Conservation (phyloP, 179 eudicot species). For the Pouteria campechiana region DNA sequence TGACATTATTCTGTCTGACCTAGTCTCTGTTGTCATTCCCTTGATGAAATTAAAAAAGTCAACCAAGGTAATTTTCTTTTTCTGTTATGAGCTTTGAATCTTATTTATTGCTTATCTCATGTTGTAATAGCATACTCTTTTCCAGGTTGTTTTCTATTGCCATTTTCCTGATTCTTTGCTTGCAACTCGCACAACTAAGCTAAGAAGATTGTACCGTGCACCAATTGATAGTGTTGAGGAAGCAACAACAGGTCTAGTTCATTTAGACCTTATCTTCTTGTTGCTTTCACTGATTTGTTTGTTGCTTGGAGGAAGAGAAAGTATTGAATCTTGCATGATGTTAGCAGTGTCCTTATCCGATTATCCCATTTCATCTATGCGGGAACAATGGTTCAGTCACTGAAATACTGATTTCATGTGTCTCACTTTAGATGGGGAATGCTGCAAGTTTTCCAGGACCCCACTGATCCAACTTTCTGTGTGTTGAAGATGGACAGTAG, state of each 20-base stretch:
- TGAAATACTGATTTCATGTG: no score
- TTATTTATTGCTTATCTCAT: not conserved
- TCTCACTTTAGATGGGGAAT: no score
- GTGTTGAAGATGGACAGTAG: no score
- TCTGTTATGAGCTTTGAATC: not conserved
- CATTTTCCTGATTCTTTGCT: conserved; percentile 94
- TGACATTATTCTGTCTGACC: conserved; percentile 81
- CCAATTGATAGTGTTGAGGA: conserved; percentile 86
- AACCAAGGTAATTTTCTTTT: conserved; percentile 42
- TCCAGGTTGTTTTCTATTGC: conserved; percentile 88
- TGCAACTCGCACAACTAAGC: conserved; percentile 71
- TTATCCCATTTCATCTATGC: no score
- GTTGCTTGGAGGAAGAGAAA: no score
- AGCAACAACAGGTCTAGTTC: conserved; percentile 63
- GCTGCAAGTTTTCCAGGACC: no score
- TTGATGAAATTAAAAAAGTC: conserved; percentile 58
- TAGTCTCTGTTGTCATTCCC: conserved; percentile 78
- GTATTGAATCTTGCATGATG: no score
- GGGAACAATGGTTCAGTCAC: no score
- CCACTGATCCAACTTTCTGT: no score
- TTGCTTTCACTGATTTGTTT: no score
- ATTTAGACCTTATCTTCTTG: no score
- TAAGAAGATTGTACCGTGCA: conserved; percentile 72
- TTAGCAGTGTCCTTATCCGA: no score
- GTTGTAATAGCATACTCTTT: not conserved